Percentiles rank a stretch among this genome's conserved stretches.
Evolutionary conservation across 2,329 filamentous ascomycete species (phyloP).

Genomic region (Microdochium nivale): DNA sequence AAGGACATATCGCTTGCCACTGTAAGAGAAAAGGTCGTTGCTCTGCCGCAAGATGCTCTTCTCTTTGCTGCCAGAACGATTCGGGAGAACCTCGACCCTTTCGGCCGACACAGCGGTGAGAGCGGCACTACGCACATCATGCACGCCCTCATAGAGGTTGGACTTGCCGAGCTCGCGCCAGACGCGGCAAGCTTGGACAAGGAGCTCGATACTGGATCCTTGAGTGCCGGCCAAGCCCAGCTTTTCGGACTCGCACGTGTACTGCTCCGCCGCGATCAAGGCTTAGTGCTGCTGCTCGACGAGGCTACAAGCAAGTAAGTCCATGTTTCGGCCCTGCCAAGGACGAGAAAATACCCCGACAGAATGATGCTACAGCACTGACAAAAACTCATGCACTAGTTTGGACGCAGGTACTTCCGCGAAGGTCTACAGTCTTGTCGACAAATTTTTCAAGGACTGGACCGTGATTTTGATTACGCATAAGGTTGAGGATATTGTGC

Average conservation of each 20-base stretch:
- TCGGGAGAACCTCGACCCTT: neutral
- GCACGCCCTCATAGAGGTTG: slow-evolving; percentile 5
- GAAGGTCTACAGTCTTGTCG: no score
- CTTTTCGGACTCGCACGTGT: slow-evolving; percentile 15
- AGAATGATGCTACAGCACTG: no score
- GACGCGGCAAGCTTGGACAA: slow-evolving; percentile 9
- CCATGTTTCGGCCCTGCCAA: no score
- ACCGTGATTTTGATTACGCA: no score
- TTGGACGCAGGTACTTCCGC: no score
- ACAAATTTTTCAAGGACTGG: no score
- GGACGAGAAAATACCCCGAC: no score
- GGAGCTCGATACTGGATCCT: slow-evolving; percentile 4
- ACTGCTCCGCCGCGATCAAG: neutral
- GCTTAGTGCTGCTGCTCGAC: neutral
- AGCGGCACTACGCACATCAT: neutral
- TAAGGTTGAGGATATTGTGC: no score
- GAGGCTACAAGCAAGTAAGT: neutral
- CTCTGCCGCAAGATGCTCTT: neutral
- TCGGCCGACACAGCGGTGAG: neutral
- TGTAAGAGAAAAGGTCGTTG: neutral
- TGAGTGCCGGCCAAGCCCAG: slow-evolving; percentile 14
- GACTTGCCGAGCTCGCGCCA: slow-evolving; percentile 7
- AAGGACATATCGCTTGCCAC: neutral
- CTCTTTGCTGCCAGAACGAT: neutral
- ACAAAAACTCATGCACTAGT: no score